Conservation (phyloP, 148 eudicot genomes). For the Rheum nobile region DNA sequence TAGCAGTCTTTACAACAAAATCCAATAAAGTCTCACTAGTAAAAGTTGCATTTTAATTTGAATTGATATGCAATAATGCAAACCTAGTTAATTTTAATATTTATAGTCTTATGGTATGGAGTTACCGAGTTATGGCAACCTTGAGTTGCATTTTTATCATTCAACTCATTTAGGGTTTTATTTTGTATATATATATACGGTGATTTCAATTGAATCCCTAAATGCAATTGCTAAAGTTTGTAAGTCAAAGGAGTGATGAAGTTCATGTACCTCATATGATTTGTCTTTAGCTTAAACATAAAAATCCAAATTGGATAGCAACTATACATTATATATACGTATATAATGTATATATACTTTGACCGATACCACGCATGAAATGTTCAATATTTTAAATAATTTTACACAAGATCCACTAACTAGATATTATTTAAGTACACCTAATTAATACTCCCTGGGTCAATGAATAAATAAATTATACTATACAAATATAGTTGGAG, state of each 20-base stretch:
- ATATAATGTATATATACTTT: background rate
- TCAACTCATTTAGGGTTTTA: no score
- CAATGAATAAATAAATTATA: background rate
- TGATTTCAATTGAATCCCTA: no score
- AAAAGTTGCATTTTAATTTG: no score
- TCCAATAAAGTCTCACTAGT: no score
- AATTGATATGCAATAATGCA: no score
- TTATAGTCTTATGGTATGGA: no score
- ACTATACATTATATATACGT: background rate
- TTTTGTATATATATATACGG: no score
- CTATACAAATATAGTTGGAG: background rate
- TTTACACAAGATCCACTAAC: background rate
- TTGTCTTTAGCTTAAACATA: background rate
- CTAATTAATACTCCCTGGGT: background rate
- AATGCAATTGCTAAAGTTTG: background rate
- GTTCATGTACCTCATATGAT: background rate
- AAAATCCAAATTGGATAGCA: background rate
- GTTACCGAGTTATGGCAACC: no score
- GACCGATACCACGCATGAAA: background rate
- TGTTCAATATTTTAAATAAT: background rate
- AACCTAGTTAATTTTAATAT: no score
- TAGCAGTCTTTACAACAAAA: no score
- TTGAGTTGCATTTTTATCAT: no score
- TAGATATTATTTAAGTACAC: background rate
- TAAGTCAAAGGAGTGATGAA: background rate